Evolutionary conservation across 768 basidiomycete genomes (phyloP).

Genomic region (Collybiopsis luxurians): DNA sequence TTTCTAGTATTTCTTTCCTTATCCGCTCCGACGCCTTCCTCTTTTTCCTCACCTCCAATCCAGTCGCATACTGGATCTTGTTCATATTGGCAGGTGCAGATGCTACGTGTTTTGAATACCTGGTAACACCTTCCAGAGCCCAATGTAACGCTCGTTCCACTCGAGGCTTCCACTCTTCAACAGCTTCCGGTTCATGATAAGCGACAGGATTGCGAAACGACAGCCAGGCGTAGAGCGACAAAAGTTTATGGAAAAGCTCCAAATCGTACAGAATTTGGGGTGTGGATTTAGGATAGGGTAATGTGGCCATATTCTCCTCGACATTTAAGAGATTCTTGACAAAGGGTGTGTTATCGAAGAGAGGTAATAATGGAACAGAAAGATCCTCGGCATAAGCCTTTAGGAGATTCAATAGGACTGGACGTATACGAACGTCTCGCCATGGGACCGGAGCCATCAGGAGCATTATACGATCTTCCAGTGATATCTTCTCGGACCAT

Average conservation of each 20-base stretch:
- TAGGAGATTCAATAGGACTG: conserved; percentile 38
- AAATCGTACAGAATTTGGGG: conserved; percentile 30
- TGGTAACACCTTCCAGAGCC: conserved; percentile 44
- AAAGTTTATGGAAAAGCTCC: conserved; percentile 74
- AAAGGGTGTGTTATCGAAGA: conserved; percentile 33
- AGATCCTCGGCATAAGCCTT: conserved; percentile 35
- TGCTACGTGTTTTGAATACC: background rate
- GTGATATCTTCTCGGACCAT: conserved; percentile 31
- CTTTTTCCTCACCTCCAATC: conserved; percentile 1
- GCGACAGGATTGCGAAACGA: conserved; percentile 64
- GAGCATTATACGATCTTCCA: conserved; percentile 43
- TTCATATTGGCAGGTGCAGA: background rate
- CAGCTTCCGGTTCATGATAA: conserved; percentile 56
- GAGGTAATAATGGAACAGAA: conserved; percentile 39
- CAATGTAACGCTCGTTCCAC: conserved; percentile 70
- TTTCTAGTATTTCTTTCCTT: background rate
- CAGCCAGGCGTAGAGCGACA: conserved; percentile 86
- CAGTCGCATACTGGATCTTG: background rate
- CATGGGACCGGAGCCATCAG: conserved; percentile 54
- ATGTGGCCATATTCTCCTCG: conserved; percentile 28
- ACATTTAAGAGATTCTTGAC: conserved; percentile 40
- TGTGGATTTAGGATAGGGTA: background rate
- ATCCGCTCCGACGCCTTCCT: background rate
- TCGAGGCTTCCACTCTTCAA: conserved; percentile 51
- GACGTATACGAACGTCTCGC: conserved; percentile 35